Percentiles rank a stretch among this genome's conserved stretches.
Evolutionary conservation across 2,329 filamentous ascomycete genomes (phyloP).

Genomic region (Scedosporium aurantiacum): DNA sequence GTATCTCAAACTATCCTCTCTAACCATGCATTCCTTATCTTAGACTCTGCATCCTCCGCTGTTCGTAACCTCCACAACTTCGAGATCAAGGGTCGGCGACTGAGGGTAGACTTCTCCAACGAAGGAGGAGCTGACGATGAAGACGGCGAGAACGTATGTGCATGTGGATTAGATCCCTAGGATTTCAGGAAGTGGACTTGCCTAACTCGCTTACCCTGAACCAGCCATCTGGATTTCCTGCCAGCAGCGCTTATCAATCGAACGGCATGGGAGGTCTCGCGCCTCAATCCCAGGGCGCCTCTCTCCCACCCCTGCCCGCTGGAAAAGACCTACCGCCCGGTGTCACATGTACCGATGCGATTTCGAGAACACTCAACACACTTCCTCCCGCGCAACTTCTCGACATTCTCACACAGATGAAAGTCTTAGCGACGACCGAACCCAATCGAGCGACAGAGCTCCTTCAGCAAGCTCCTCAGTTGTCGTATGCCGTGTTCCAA

Average conservation of each 20-base stretch:
- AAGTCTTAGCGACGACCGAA: conserved; percentile 71
- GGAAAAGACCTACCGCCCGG: conserved; percentile 77
- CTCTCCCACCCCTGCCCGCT: conserved; percentile 67
- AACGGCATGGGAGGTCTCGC: conserved; percentile 5
- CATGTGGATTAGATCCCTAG: neutral
- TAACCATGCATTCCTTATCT: conserved; percentile 3
- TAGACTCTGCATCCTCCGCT: conserved; percentile 75
- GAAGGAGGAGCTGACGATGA: conserved; percentile 68
- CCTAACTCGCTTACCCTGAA: neutral
- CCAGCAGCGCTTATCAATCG: neutral
- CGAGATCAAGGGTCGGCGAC: conserved; percentile 88
- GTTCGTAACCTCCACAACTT: conserved; percentile 92
- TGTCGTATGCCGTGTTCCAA: conserved; percentile 92
- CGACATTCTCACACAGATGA: conserved; percentile 91
- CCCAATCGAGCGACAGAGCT: conserved; percentile 77
- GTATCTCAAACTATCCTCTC: conserved; percentile 5
- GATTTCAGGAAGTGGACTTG: neutral
- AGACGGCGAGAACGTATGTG: conserved; percentile 24
- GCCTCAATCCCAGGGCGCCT: conserved; percentile 23
- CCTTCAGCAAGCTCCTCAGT: conserved; percentile 78
- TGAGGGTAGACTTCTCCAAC: conserved; percentile 92
- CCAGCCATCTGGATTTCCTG: neutral
- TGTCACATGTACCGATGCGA: conserved; percentile 77
- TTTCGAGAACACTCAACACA: conserved; percentile 80
- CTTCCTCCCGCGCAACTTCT: conserved; percentile 82